phyloP scores from a whole-genome alignment of 2,329 filamentous ascomycete species.

The Nothomitra cinnamomea region DNA sequence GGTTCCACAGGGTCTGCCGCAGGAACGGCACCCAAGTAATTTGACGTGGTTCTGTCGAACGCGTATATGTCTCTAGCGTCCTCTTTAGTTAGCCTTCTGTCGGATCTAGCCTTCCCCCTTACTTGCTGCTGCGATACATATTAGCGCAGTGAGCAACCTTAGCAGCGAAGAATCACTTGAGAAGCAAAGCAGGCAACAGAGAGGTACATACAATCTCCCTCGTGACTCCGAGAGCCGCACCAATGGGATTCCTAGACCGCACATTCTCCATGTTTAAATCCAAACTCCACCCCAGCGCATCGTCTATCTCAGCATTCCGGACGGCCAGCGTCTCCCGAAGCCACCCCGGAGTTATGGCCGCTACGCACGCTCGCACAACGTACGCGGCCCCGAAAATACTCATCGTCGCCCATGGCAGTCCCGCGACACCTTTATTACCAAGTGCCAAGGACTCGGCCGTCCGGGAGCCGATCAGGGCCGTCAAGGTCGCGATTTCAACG shows the following conservation, averaged over 20 bases:
- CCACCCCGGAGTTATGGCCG: constrained; percentile 5
- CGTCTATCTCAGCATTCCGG: constrained; percentile 5
- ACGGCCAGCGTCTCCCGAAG: constrained; percentile 7
- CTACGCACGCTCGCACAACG: constrained; percentile 7
- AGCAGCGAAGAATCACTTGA: too few relatives aligned
- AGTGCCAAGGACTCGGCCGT: neutral
- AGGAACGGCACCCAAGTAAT: too few relatives aligned
- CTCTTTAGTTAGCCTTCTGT: too few relatives aligned
- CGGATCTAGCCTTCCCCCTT: neutral
- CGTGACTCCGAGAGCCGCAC: neutral
- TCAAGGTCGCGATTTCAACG: constrained; percentile 1
- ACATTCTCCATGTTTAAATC: constrained; percentile 1
- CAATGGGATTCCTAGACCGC: neutral
- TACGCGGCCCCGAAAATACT: constrained; percentile 7
- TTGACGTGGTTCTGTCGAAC: too few relatives aligned
- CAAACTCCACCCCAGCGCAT: constrained; percentile 5
- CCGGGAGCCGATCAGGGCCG: constrained; percentile 1
- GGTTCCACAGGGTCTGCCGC: too few relatives aligned
- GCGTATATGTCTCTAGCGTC: too few relatives aligned
- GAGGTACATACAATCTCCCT: too few relatives aligned
- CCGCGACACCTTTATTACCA: constrained; percentile 6
- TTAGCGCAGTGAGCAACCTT: too few relatives aligned
- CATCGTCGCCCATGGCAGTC: constrained; percentile 7
- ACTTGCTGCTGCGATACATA: too few relatives aligned
- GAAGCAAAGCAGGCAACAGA: too few relatives aligned